Percentiles rank a stretch among this genome's conserved stretches.
These are phyloP conservation scores for Canavalia gladiata DNA, from an alignment of 306 rosid species.

Conservation along the genomic window DNA sequence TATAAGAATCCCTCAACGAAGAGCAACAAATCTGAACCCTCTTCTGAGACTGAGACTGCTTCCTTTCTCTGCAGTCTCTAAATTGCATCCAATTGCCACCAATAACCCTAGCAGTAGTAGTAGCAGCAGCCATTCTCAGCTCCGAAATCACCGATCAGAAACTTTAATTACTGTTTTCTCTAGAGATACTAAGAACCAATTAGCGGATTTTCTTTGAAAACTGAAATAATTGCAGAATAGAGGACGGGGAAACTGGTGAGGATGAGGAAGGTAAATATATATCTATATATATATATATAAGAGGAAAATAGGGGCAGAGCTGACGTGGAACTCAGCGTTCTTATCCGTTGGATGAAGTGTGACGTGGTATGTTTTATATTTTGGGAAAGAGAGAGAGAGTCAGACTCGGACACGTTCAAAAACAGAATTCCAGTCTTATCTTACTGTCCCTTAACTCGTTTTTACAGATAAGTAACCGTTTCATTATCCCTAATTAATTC, in stretches of 20 bases:
- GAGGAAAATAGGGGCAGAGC: not conserved
- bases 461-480: no score
- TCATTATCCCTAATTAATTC: no score
- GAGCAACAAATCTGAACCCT: slow-evolving; percentile 54
- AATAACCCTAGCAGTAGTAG: slow-evolving; percentile 50
- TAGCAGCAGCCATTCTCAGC: slow-evolving; percentile 56
- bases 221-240: no score
- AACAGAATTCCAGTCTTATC: no score
- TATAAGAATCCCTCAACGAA: slow-evolving; percentile 62
- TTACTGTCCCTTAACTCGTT: no score
- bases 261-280: not conserved
- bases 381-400: not conserved
- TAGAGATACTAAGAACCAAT: no score
- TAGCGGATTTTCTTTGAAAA: no score
- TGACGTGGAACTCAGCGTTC: slow-evolving; percentile 2
- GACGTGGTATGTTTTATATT: not conserved
- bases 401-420: no score
- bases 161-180: no score
- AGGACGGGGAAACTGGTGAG: not conserved
- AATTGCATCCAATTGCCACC: slow-evolving; percentile 59
- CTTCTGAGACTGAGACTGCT: slow-evolving; percentile 24
- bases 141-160: not conserved
- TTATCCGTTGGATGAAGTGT: not conserved
- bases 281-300: no score
- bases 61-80: slow-evolving; percentile 43